These are phyloP conservation scores for Lachancea thermotolerans DNA, from an alignment of 805 yeast species.

Conservation along the genomic window DNA sequence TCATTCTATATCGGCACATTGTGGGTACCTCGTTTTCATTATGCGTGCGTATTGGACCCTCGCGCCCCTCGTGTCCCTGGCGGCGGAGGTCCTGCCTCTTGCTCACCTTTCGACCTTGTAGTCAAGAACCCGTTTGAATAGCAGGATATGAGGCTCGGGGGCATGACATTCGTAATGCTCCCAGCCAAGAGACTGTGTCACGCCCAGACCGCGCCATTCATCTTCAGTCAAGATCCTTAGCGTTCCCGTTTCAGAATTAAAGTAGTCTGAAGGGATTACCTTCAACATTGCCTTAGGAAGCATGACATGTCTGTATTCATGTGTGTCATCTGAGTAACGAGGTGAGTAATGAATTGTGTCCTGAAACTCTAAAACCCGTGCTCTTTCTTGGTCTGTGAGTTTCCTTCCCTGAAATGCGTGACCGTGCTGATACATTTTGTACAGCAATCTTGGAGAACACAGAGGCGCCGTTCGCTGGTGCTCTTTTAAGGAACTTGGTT, in stretches of 20 bases:
- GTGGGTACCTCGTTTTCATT: too few relatives aligned
- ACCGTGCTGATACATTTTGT: conserved; percentile 28
- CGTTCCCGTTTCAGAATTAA: conserved; percentile 90
- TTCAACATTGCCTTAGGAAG: conserved; percentile 93
- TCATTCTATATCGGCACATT: too few relatives aligned
- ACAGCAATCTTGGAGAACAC: neutral
- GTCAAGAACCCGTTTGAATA: conserved; percentile 69
- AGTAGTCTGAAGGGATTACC: conserved; percentile 89
- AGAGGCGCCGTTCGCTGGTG: neutral
- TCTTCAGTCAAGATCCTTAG: conserved; percentile 85
- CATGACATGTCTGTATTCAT: conserved; percentile 94
- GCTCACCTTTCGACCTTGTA: conserved; percentile 30
- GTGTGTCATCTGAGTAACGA: conserved; percentile 80
- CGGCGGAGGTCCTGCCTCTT: too few relatives aligned
- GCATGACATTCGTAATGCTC: conserved; percentile 96
- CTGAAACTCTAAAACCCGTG: conserved; percentile 82
- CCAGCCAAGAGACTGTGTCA: conserved; percentile 97
- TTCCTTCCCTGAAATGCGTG: conserved; percentile 46
- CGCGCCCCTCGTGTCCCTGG: too few relatives aligned
- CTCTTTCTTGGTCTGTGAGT: conserved; percentile 75
- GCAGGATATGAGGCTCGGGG: conserved; percentile 94
- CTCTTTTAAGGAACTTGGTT: too few relatives aligned
- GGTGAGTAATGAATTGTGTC: conserved; percentile 94
- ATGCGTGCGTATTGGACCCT: too few relatives aligned
- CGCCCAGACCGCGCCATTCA: conserved; percentile 98